Base-by-base conservation (phyloP, 768 basidiomycete genomes). In the Collybia mongolica region DNA sequence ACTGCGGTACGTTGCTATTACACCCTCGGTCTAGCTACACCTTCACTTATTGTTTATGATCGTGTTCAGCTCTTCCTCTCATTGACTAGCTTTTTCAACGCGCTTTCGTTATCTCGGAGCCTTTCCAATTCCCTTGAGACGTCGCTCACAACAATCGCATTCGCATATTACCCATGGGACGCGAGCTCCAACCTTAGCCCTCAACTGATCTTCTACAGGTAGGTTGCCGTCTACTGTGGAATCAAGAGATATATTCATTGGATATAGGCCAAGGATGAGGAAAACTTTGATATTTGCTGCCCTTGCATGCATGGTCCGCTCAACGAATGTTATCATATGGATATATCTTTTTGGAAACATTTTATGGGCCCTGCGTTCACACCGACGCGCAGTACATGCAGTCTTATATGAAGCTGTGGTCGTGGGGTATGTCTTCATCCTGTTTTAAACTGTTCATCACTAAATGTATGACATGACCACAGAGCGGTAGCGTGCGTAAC, bases 101-200 rank as follows among this genome's bases (percentile, higher is more conserved):
- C 81, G 0, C 75, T 95, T 46, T 80, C 90, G 1, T 72, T 97
- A 20, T 88, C 94, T 3, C 81, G 97, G 29, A 90, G 94, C 0
- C 71, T 98, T 46, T 95, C 93, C 24, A 99, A 98, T 63, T 95
- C 93, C 11, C 70, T 95, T 22, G 97, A 99, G 62, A 93, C 93
- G 0, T 84, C 91, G 0, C 69, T 98, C 38, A 88, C 90, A 0
- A 84, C 84, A 0, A 67, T 88, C 37, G 95, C 94, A 1, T 76
- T 96, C 48, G 71, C 74, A 11, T 78, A 78, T 61, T 98, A 90
- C 68, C 94, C 88, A 0, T 91, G 88, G 88, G 71, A 79, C 53
- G 63, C 67, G 15, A 71, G 65, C 50, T 60, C 70, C 0, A 60
- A 62, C 26, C 59, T 66, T 40, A 72, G 67, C 39, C 63, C 67